A percentile compares a stretch with the other conserved stretches of the same genome.
phyloP scores from a whole-genome alignment of 2,329 filamentous ascomycete species.

The Sodiomyces alkalinus region DNA sequence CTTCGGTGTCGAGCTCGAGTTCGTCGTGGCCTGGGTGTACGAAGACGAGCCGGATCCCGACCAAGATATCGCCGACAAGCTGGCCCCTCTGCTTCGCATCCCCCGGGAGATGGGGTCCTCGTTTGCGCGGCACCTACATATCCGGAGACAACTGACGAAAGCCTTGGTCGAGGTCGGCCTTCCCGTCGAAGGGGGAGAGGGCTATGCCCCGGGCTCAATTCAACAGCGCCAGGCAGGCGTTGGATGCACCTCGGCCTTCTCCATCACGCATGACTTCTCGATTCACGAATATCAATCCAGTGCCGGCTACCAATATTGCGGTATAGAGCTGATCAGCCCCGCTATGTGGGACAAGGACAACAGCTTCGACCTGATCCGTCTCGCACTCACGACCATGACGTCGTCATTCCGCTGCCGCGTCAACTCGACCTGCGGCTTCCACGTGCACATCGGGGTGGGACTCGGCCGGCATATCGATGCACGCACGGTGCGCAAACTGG shows the following conservation, averaged over 20 bases:
- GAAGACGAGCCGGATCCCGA: slow-evolving; percentile 10
- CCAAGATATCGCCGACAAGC: slow-evolving; percentile 4
- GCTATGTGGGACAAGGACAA: slow-evolving; percentile 15
- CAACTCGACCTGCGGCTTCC: slow-evolving; percentile 18
- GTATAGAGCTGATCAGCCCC: slow-evolving; percentile 18
- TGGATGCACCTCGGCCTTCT: slow-evolving; percentile 1
- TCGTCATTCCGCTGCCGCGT: slow-evolving; percentile 15
- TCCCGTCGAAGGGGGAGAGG: slow-evolving; percentile 1
- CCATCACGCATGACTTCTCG: slow-evolving; percentile 1
- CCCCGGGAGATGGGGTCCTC: not conserved
- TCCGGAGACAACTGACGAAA: too few relatives aligned
- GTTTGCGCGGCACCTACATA: too few relatives aligned
- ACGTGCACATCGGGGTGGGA: slow-evolving; percentile 22
- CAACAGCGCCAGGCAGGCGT: slow-evolving; percentile 2
- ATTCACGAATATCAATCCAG: slow-evolving; percentile 2
- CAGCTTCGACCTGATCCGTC: slow-evolving; percentile 13
- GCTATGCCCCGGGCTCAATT: slow-evolving; percentile 1
- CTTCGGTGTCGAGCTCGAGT: slow-evolving; percentile 14
- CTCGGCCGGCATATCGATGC: slow-evolving; percentile 12
- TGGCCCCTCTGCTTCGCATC: slow-evolving; percentile 12
- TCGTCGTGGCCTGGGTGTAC: slow-evolving; percentile 8
- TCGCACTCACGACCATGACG: slow-evolving; percentile 17
- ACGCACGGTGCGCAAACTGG: slow-evolving; percentile 14
- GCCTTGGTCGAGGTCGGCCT: slow-evolving; percentile 4
- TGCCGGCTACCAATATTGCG: slow-evolving; percentile 9